Percentiles rank a stretch among this genome's conserved stretches.
Conservation (phyloP, 495 filamentous ascomycete genomes). For the Aspergillus homomorphus region DNA sequence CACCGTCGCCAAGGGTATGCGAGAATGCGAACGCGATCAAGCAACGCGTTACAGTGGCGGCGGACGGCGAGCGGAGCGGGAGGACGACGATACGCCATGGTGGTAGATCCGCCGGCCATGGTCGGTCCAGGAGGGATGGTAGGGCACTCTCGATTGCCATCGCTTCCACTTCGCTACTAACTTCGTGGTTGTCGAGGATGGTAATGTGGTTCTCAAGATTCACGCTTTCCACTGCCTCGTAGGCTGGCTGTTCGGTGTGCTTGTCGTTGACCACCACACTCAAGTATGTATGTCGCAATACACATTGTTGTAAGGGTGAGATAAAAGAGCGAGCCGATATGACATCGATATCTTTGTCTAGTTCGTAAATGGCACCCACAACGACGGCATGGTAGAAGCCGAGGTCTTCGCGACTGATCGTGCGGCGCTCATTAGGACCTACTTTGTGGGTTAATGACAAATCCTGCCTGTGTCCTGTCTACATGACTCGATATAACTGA, state of each 20-base stretch:
- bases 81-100: constrained; percentile 27
- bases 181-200: constrained; percentile 9
- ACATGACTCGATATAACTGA: too few species aligned
- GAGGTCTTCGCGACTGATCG: constrained; percentile 26
- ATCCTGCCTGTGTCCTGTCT: too few species aligned
- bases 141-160: constrained; percentile 12
- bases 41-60: constrained; percentile 17
- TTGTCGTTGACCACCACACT: constrained; percentile 21
- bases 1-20: constrained; percentile 25
- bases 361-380: constrained; percentile 25
- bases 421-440: constrained; percentile 29
- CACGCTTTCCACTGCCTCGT: constrained; percentile 14
- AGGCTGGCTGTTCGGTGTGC: constrained; percentile 23
- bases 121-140: constrained; percentile 21
- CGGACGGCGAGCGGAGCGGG: constrained; percentile 10
- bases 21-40: constrained; percentile 26
- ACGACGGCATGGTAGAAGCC: constrained; percentile 26
- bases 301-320: constrained; percentile 17
- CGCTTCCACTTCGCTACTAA: constrained; percentile 5
- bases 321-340: constrained; percentile 12
- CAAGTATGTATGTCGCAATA: constrained; percentile 17
- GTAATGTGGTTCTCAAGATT: constrained; percentile 23
- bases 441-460: neutral
- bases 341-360: constrained; percentile 11
- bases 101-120: constrained; percentile 23